Conservation (phyloP, 2,329 filamentous ascomycete genomes). For the Chaetomium sp. region DNA sequence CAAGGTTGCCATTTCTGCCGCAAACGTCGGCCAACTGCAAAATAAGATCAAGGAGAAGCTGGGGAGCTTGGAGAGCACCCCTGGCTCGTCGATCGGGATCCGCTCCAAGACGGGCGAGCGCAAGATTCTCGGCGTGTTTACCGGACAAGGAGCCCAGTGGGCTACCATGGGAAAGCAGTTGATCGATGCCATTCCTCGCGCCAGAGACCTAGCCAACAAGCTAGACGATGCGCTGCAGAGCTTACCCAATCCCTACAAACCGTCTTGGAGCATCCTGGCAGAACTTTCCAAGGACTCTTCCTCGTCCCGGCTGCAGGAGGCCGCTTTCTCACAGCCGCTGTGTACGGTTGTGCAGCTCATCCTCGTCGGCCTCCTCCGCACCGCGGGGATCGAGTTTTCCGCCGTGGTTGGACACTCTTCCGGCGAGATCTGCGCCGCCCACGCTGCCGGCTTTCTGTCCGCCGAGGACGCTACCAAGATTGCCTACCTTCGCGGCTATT, state of each 20-base stretch:
- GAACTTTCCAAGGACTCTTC: not conserved
- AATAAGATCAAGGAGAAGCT: not conserved
- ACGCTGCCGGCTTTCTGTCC: slow-evolving; percentile 49
- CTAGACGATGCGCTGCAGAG: not conserved
- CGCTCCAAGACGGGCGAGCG: not conserved
- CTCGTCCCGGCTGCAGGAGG: slow-evolving; percentile 13
- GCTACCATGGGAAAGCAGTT: slow-evolving; percentile 37
- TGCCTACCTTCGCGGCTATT: slow-evolving; percentile 49
- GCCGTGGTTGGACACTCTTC: slow-evolving; percentile 52
- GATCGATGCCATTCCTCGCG: slow-evolving; percentile 11
- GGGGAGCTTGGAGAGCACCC: not conserved
- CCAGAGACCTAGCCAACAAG: not conserved
- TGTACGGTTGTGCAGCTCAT: slow-evolving; percentile 47
- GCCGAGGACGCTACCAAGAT: slow-evolving; percentile 47
- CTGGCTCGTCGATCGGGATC: not conserved
- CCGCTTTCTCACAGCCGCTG: slow-evolving; percentile 39
- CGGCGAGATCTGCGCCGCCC: slow-evolving; percentile 53
- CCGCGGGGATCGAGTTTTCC: slow-evolving; percentile 38
- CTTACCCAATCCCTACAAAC: too few relatives aligned
- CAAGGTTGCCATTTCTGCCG: not conserved
- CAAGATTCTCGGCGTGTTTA: slow-evolving; percentile 33
- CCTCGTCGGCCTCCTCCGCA: slow-evolving; percentile 44
- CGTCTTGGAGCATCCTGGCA: too few relatives aligned
- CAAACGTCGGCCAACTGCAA: not conserved
- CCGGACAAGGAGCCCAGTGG: slow-evolving; percentile 41